These are phyloP conservation scores for Cercospora zeae-maydis DNA, from an alignment of 2,329 filamentous ascomycete genomes.

Conservation along the genomic window DNA sequence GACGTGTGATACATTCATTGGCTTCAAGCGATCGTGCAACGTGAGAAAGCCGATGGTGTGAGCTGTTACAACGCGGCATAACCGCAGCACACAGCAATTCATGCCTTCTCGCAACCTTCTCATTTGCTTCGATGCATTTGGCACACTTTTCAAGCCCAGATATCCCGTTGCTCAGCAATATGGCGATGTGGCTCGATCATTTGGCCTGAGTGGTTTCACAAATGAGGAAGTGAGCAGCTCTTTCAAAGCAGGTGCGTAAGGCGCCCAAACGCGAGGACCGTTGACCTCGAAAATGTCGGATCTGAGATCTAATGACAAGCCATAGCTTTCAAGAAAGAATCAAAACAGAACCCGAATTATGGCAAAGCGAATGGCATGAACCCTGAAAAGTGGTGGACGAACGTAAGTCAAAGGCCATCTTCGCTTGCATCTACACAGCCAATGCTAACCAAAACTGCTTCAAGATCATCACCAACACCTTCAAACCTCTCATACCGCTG, in stretches of 20 bases:
- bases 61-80: neutral
- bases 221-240: constrained; percentile 42
- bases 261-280: too few relatives aligned
- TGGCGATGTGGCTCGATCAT: constrained; percentile 48
- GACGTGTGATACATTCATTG: neutral
- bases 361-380: constrained; percentile 52
- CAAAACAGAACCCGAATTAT: constrained; percentile 55
- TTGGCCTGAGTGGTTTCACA: constrained; percentile 47
- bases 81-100: neutral
- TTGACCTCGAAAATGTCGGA: too few relatives aligned
- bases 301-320: neutral
- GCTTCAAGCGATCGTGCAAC: neutral
- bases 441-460: neutral
- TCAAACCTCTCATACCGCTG: constrained; percentile 41
- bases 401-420: constrained; percentile 41
- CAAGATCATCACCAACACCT: constrained; percentile 55
- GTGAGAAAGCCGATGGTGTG: neutral
- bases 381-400: constrained; percentile 57
- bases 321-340: constrained; percentile 50
- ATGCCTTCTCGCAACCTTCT: constrained; percentile 46
- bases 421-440: neutral
- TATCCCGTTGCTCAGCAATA: constrained; percentile 54
- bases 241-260: constrained; percentile 39
- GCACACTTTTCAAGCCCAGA: constrained; percentile 58
- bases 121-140: constrained; percentile 62